Evolutionary conservation across 257 asterid species (phyloP), one percentile per base, ranked within the genome.

Genomic region (Solanum sitiens): DNA sequence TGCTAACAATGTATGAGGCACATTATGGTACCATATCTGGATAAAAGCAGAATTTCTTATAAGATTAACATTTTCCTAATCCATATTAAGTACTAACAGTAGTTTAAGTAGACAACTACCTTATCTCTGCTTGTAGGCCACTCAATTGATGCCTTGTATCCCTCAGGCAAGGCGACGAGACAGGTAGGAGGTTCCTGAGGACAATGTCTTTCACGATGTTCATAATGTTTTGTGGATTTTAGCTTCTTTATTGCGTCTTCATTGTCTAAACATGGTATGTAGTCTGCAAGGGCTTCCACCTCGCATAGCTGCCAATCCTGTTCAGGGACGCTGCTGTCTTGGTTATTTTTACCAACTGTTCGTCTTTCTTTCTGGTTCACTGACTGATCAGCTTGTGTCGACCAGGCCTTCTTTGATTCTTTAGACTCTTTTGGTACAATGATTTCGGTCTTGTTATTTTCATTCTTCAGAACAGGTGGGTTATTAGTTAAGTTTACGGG

Each of bases 121-220:
- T 96, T 96, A 39, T 96, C 95, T 91, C 99, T 95, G 91, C 99
- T 94, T 84, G 92, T 91, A 75, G 99, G 97, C 99, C 98, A 96
- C 45, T 92, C 93, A 7, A 94, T 90, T 45, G 95, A 91, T 47
- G 47, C 91, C 91, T 93, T 94, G 93, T 95, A 95, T 59, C 98
- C 99, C 21, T 89, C 75, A 5, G 98, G 98, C 88, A 92, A 67
- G 12, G 94, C 94, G 86, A 96, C 98, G 86, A 96, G 93, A 90
- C 99, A 96, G 56, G 95, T 89, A 1, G 99, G 96, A 83, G 97
- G 88, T 33, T 93, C 92, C 83, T 93, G 92, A 18, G 98, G 99
- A 86, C 99, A 96, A 65, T 96, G 99, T 88, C 99, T 90, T 88
- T 96, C 99, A 0, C 99, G 98, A 87, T 96, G 99, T 89, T 96